Conservation (phyloP, 805 yeast genomes). For the Zygosaccharomyces gambellarensis region DNA sequence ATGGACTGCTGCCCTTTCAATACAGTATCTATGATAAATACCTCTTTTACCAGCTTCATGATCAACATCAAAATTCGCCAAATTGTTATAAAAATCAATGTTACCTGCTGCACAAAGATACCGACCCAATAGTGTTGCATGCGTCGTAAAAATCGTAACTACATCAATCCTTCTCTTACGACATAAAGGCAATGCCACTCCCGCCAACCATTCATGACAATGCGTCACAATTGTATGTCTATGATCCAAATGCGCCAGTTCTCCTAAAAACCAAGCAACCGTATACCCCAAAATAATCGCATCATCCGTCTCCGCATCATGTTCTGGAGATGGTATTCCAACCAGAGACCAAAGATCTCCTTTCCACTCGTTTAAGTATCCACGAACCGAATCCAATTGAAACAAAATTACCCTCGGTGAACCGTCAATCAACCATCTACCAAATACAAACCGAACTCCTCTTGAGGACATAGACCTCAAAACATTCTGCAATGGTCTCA, state of each 20-base stretch:
- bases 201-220: slow-evolving; percentile 98
- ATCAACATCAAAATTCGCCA: slow-evolving; percentile 87
- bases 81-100: slow-evolving; percentile 90
- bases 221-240: slow-evolving; percentile 89
- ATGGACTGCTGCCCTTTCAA: slow-evolving; percentile 95
- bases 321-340: slow-evolving; percentile 90
- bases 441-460: slow-evolving; percentile 80
- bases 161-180: slow-evolving; percentile 88
- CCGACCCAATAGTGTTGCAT: slow-evolving; percentile 92
- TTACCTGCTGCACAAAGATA: slow-evolving; percentile 96
- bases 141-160: slow-evolving; percentile 94
- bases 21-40: slow-evolving; percentile 93
- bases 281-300: slow-evolving; percentile 89
- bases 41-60: slow-evolving; percentile 98
- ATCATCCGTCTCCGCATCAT: slow-evolving; percentile 83
- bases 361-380: slow-evolving; percentile 85
- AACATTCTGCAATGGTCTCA: slow-evolving; percentile 37
- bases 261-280: slow-evolving; percentile 97
- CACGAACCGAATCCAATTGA: slow-evolving; percentile 71
- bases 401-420: slow-evolving; percentile 91
- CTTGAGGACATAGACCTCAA: slow-evolving; percentile 75
- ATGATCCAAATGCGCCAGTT: slow-evolving; percentile 75
- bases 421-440: slow-evolving; percentile 96
- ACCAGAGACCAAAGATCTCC: slow-evolving; percentile 85
- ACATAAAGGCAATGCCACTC: slow-evolving; percentile 89